Evolutionary conservation across 2,329 filamentous ascomycete species (phyloP), one percentile per base, ranked within the genome.

Genomic region (Arthroderma sp.): DNA sequence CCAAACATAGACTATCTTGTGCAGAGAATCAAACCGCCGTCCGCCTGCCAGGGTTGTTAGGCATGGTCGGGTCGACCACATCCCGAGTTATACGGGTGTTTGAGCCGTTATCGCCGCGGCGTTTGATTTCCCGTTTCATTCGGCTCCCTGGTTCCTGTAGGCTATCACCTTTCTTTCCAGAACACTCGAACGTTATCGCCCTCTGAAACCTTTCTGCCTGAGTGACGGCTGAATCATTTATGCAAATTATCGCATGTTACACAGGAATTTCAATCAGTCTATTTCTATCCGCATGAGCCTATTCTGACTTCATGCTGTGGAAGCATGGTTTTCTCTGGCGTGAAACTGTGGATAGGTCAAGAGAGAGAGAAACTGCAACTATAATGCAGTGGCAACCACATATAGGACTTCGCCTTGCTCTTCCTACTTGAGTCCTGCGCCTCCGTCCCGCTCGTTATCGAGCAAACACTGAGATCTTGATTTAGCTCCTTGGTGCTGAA

Each of bases 1-100:
- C 47, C 47, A 51, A 51, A 51, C 47, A 51, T 51, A 51, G 47
- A 51, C 47, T 51, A 51, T 51, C 47, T 19, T 17, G 47, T 51
- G 47, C 47, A 51, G 47, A 51, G 47, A 19, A 51, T 51, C 13
- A 19, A 51, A 51, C 47, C 15, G 47, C 23, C n/a, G n/a, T n/a
- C n/a, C n/a, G 47, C 47, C 35, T 4, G 35, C 35, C 47, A 51
- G 47, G 47, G 25, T 17, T 33, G 25, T 31, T 17, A 51, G 47
- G 25, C 47, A n/a, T 51, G 8, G 17, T 51, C 47, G 47, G 47
- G 25, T 17, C 47, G 28, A 51, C 47, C 47, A 15, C 19, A 25
- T 28, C 23, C 47, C 47, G 25, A 31, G 23, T 17, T n/a, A 51
- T 51, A 51, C 47, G 47, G 8, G 47, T 51, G 47, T 51, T 51